Conservation (phyloP, 1,284 basidiomycete genomes). For the Thecaphora thlaspeos region DNA sequence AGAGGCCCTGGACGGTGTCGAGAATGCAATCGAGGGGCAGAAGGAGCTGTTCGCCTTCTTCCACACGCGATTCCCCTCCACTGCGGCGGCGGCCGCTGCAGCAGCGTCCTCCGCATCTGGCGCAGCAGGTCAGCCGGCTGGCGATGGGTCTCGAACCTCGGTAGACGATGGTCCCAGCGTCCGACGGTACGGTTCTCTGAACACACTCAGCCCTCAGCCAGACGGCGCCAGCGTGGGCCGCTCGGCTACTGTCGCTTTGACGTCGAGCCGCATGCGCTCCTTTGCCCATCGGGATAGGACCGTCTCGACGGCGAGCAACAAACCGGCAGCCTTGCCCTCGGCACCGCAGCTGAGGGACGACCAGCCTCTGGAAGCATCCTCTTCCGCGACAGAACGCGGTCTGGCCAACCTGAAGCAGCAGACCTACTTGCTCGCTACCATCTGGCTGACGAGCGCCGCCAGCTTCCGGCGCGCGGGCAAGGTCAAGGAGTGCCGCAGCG, state of each 20-base stretch:
- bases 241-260: slow-evolving; percentile 7
- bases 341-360: too few relatives aligned
- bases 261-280: slow-evolving; percentile 11
- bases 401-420: slow-evolving; percentile 25
- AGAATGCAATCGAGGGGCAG: slow-evolving; percentile 78
- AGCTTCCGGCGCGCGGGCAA: slow-evolving; percentile 86
- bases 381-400: slow-evolving; percentile 16
- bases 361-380: slow-evolving; percentile 15
- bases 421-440: slow-evolving; percentile 66
- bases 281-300: slow-evolving; percentile 8
- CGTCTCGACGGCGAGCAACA: slow-evolving; percentile 3
- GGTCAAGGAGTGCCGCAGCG: slow-evolving; percentile 80
- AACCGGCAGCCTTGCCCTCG: slow-evolving; percentile 15
- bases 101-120: slow-evolving; percentile 9
- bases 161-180: slow-evolving; percentile 3
- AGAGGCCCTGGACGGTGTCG: slow-evolving; percentile 82
- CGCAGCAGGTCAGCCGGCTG: too few relatives aligned
- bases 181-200: slow-evolving; percentile 24
- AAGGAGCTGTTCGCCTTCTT: slow-evolving; percentile 83
- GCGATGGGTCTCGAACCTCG: too few relatives aligned
- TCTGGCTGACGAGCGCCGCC: slow-evolving; percentile 92
- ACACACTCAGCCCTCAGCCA: slow-evolving; percentile 8
- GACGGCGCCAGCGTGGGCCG: slow-evolving; percentile 15
- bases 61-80: slow-evolving; percentile 43
- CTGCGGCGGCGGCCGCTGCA: slow-evolving; percentile 22